phyloP scores from a whole-genome alignment of 1,284 basidiomycete species.

The Porodaedalea pini region DNA sequence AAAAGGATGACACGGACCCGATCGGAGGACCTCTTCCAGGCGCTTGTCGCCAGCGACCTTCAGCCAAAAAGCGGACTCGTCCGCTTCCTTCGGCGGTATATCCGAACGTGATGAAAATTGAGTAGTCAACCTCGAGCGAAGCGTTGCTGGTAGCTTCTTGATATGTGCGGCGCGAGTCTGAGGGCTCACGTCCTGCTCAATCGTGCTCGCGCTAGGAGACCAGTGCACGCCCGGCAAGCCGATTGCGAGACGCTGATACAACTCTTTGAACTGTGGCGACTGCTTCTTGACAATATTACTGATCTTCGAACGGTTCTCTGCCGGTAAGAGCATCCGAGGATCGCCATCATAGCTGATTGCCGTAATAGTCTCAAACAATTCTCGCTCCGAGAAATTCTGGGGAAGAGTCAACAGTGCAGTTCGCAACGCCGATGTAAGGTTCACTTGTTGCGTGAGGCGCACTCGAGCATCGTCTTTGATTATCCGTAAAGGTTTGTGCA shows the following conservation, averaged over 20 bases:
- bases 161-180: slow-evolving; percentile 70
- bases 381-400: slow-evolving; percentile 64
- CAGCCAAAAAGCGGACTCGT: slow-evolving; percentile 75
- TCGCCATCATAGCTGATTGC: slow-evolving; percentile 89
- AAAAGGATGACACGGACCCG: slow-evolving; percentile 44
- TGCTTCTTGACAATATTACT: slow-evolving; percentile 87
- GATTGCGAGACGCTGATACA: slow-evolving; percentile 81
- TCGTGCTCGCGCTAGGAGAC: slow-evolving; percentile 40
- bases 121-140: slow-evolving; percentile 57
- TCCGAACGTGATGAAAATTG: slow-evolving; percentile 41
- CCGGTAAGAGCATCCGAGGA: slow-evolving; percentile 90
- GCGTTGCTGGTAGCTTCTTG: slow-evolving; percentile 67
- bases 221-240: slow-evolving; percentile 76
- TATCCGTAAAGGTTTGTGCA: slow-evolving; percentile 95
- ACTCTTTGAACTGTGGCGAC: slow-evolving; percentile 76
- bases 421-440: slow-evolving; percentile 86
- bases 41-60: slow-evolving; percentile 62
- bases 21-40: slow-evolving; percentile 52
- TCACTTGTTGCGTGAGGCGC: slow-evolving; percentile 89
- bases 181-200: slow-evolving; percentile 69
- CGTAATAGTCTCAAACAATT: slow-evolving; percentile 85
- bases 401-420: slow-evolving; percentile 70
- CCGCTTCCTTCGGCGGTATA: slow-evolving; percentile 39
- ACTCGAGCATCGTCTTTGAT: slow-evolving; percentile 87
- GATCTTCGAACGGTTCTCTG: slow-evolving; percentile 95